Base-by-base conservation (phyloP, 2,329 filamentous ascomycete genomes). In the Trichoderma oligosporum region DNA sequence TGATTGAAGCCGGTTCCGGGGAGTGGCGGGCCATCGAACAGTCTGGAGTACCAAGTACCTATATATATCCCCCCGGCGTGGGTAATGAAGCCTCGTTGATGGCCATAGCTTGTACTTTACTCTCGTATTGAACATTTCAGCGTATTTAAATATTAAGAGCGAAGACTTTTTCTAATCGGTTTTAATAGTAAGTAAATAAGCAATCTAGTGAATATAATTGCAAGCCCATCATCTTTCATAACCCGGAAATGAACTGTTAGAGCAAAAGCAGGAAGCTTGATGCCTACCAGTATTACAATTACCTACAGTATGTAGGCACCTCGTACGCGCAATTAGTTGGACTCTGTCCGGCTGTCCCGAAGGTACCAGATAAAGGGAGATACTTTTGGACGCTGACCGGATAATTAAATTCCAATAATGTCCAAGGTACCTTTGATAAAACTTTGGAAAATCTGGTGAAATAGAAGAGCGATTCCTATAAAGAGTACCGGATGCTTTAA, bases 321-420 rank as follows among this genome's bases (percentile, higher is more conserved):
- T 31, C 49, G 38, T 54, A 54, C 51, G 51, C 51, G 51, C 45
- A 54, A n/a, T n/a, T 39, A 39, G 36, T 18, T 36, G 31, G 52
- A 38, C 51, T 29, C 22, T 45, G 41, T 55, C 52, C 52, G 52
- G 52, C 52, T 46, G 52, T 55, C 52, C 52, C 52, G 52, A 46
- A 55, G 18, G 52, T 55, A 55, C 31, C 41, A n/a, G 7, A 14
- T 8, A 22, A 22, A 11, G 29, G 5, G 41, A 14, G 52, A 45
- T 55, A 55, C 52, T 45, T 52, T 41, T 18, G 25, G 41, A 8
- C 7, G 52, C 52, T 55, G 52, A 46, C 52, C 22, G 52, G 52
- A 24, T 46, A 36, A 45, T 38, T 46, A 16, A 33, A n/a, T n/a
- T n/a, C n/a, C n/a, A n/a, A n/a, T n/a, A n/a, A n/a, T n/a, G n/a